Conservation (phyloP, 2,329 filamentous ascomycete genomes). For the Neofusicoccum sp. region DNA sequence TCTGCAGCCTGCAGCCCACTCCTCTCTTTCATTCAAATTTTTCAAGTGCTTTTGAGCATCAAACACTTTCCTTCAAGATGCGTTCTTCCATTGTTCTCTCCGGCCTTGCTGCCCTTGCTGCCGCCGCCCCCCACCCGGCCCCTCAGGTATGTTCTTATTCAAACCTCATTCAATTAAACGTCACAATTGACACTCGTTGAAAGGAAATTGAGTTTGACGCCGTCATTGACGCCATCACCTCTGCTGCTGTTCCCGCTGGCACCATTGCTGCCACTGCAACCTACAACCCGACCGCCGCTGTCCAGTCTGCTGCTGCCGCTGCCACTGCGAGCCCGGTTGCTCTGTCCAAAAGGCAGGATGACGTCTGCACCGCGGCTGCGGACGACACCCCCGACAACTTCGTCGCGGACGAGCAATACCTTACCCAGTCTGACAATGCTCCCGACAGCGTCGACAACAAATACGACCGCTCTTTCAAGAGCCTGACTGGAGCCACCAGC, state of each 20-base stretch:
- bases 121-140: not conserved
- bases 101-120: not conserved
- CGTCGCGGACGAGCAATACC: too few relatives aligned
- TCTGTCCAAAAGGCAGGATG: not conserved
- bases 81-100: not conserved
- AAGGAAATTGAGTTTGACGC: constrained; percentile 33
- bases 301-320: constrained; percentile 19
- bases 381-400: not conserved
- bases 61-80: not conserved
- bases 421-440: too few relatives aligned
- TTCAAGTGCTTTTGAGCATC: not conserved
- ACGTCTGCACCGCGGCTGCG: too few relatives aligned
- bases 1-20: not conserved
- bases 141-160: constrained; percentile 24
- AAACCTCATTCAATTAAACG: too few relatives aligned
- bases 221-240: constrained; percentile 26
- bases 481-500: constrained; percentile 18
- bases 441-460: not conserved
- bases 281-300: constrained; percentile 27
- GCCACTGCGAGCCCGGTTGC: not conserved
- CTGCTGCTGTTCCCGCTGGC: constrained; percentile 24
- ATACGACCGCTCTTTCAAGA: constrained; percentile 5
- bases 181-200: too few relatives aligned
- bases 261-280: constrained; percentile 24
- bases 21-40: not conserved